Evolutionary conservation across 1,139 yeast genomes (phyloP), one percentile per base, ranked within the genome.

Genomic region (Lodderomyces parapsilosis): DNA sequence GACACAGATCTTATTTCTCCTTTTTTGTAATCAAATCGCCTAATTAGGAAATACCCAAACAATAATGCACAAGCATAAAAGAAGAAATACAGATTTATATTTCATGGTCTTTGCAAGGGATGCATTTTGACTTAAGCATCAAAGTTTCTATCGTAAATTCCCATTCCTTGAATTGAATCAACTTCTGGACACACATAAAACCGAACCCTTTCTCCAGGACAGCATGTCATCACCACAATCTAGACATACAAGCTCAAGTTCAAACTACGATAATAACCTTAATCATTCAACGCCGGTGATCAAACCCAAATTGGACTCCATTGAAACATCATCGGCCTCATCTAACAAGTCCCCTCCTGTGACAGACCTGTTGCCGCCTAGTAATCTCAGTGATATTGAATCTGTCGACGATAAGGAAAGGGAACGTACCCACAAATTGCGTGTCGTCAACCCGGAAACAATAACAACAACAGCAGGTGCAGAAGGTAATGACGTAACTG

Each of bases 381-480:
- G 42, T 22, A 42, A 45, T 41, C 36, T 45, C 8, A 45, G 39
- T 18, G 48, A 45, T 42, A 33, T 40, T 25, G 48, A 42, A 39
- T 42, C 45, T 3, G 14, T 42, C 9, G 43, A 42, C 25, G 34
- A 20, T 8, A 20, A 20, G 23, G 23, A 5, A 6, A 20, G 23
- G 5, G 18, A 15, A 11, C 15, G n/a, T n/a, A 13, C n/a, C 17
- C 31, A n/a, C 14, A n/a, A 30, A 5, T 30, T 30, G 19, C 33
- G 9, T 4, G 22, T 24, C 14, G 28, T 36, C 11, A 40, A 27
- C 13, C 31, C 31, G 5, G 31, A 27, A n/a, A 24, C 35, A 28
- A 34, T 23, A 10, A 20, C 40, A 25, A 39, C 32, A 3, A 25
- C 41, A 7, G 20, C 4, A 25, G n/a, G 27, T 9, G 24, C 41